Conservation (phyloP, 106 monocot genomes). For the Dendrobium nobile region DNA sequence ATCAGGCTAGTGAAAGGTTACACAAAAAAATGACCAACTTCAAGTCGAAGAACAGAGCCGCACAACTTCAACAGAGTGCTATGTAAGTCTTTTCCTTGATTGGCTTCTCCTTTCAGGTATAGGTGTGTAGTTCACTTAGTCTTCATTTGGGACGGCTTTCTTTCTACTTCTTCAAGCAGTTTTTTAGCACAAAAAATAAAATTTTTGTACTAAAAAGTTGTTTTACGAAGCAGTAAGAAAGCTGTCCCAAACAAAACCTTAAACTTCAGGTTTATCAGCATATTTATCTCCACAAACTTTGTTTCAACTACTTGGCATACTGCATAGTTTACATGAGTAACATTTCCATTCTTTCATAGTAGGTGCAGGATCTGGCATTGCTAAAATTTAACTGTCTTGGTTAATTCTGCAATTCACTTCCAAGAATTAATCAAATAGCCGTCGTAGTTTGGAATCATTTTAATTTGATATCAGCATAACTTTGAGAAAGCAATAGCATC, state of each 20-base stretch:
- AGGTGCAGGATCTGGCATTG: neutral
- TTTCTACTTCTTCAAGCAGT: too few relatives aligned
- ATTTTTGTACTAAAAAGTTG: too few relatives aligned
- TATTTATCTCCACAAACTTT: neutral
- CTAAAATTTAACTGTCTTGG: neutral
- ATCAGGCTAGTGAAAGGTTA: conserved; percentile 71
- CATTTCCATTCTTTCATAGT: neutral
- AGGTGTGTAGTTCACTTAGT: neutral
- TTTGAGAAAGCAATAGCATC: neutral
- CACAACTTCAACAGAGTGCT: conserved; percentile 44
- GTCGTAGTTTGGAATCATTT: neutral
- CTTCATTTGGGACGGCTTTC: too few relatives aligned
- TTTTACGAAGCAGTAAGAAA: too few relatives aligned
- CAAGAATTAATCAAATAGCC: neutral
- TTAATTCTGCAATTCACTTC: neutral
- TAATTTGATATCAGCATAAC: neutral
- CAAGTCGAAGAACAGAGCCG: conserved; percentile 68
- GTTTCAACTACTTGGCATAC: neutral
- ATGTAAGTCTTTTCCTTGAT: conserved; percentile 24
- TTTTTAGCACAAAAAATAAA: too few relatives aligned
- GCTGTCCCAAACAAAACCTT: neutral
- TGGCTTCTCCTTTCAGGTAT: neutral
- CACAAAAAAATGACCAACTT: conserved; percentile 71
- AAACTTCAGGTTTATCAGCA: neutral
- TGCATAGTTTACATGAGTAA: neutral